Percentiles rank a stretch among this genome's conserved stretches.
phyloP scores from a whole-genome alignment of 768 basidiomycete species.

The Hygrocybe coccinea region DNA sequence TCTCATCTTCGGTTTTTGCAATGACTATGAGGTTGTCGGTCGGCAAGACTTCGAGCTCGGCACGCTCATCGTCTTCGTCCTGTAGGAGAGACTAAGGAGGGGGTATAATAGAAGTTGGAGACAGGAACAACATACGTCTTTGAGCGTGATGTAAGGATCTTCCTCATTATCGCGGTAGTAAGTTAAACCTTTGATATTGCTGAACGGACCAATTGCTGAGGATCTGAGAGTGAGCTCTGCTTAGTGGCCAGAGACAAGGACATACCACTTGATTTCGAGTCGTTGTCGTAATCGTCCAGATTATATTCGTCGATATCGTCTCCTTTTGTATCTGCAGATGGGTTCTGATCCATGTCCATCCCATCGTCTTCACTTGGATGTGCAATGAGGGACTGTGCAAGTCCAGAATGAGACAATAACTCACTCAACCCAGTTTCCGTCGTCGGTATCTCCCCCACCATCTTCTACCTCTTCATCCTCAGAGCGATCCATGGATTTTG shows the following conservation, averaged over 20 bases:
- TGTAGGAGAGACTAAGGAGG: conserved; percentile 16
- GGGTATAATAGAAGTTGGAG: conserved; percentile 1
- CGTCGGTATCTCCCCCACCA: conserved; percentile 46
- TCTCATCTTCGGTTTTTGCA: conserved; percentile 94
- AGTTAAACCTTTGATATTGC: conserved; percentile 90
- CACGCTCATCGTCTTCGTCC: conserved; percentile 78
- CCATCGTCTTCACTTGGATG: conserved; percentile 38
- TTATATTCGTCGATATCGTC: conserved; percentile 81
- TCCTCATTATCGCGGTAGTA: conserved; percentile 90
- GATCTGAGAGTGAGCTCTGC: conserved; percentile 9
- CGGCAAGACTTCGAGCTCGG: conserved; percentile 84
- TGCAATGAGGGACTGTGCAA: conserved; percentile 9
- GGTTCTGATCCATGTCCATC: conserved; percentile 38
- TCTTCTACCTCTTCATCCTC: conserved; percentile 64
- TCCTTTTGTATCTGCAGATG: conserved; percentile 18
- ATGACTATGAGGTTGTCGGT: conserved; percentile 89
- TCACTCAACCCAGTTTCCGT: conserved; percentile 84
- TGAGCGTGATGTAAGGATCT: conserved; percentile 94
- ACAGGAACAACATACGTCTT: conserved; percentile 59
- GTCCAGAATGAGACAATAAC: conserved; percentile 31
- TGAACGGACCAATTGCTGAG: conserved; percentile 74
- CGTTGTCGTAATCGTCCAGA: conserved; percentile 88
- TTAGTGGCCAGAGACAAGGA: conserved; percentile 6
- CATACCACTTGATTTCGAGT: conserved; percentile 41
- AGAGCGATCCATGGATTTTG: conserved; percentile 62